phyloP scores from a whole-genome alignment of 352 stramenopile genomes.

The Phytopythium vexans region DNA sequence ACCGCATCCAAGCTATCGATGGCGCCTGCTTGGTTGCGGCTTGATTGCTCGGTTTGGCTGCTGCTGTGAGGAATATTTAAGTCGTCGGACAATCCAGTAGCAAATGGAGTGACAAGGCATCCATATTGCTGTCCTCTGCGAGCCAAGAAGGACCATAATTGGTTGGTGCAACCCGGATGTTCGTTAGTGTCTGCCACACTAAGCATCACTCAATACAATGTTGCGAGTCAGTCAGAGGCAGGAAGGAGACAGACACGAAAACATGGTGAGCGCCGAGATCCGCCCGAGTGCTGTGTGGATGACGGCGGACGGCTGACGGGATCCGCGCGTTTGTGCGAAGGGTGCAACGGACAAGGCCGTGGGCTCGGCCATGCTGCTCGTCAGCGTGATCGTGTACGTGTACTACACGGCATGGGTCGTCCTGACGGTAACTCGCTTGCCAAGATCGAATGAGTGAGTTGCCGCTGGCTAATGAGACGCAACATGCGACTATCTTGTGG shows the following conservation, averaged over 20 bases:
- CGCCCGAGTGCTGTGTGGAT: not conserved
- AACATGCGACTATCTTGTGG: not conserved
- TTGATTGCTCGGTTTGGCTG: too few species aligned
- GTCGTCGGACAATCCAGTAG: too few species aligned
- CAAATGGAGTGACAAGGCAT: too few species aligned
- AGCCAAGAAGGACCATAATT: too few species aligned
- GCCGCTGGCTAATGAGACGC: too few species aligned
- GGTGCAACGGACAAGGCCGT: slow-evolving; percentile 74
- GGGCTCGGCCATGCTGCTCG: slow-evolving; percentile 69
- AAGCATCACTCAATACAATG: too few species aligned
- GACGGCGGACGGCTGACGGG: not conserved
- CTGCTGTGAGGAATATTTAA: too few species aligned
- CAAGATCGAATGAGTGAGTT: not conserved
- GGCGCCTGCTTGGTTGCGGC: too few species aligned
- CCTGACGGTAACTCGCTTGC: slow-evolving; percentile 61
- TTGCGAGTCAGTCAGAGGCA: not conserved
- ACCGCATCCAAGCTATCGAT: too few species aligned
- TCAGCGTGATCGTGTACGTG: slow-evolving; percentile 84
- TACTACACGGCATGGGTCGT: slow-evolving; percentile 92
- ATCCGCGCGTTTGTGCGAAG: slow-evolving; percentile 12
- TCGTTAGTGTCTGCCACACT: too few species aligned
- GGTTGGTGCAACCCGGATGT: too few species aligned
- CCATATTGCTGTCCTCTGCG: too few species aligned
- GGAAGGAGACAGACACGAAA: not conserved
- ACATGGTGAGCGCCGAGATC: not conserved